phyloP scores from a whole-genome alignment of 495 filamentous ascomycete species.

The Talaromyces liani region DNA sequence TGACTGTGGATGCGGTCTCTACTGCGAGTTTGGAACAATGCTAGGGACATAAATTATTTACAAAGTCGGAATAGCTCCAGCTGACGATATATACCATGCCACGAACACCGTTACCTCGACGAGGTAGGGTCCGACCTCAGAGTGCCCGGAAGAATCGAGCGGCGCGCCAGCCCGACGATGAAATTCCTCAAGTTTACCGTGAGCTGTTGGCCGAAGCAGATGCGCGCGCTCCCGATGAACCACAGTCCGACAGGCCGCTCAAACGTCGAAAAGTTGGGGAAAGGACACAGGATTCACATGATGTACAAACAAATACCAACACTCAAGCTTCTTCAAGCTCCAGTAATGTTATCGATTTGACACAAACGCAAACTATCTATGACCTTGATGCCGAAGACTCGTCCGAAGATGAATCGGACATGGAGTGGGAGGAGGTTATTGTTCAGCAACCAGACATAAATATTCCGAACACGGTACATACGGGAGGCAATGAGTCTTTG shows the following conservation, averaged over 20 bases:
- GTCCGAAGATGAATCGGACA: conserved; percentile 50
- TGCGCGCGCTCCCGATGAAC: conserved; percentile 25
- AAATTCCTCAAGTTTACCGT: conserved; percentile 50
- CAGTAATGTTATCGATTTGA: conserved; percentile 4
- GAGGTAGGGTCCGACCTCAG: conserved; percentile 12
- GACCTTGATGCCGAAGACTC: conserved; percentile 36
- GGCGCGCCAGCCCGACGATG: conserved; percentile 11
- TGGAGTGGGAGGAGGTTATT: conserved; percentile 68
- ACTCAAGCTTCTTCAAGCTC: conserved; percentile 1
- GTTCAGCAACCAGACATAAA: conserved; percentile 30
- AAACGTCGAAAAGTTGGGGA: conserved; percentile 39
- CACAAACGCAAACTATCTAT: conserved; percentile 34
- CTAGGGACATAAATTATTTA: not conserved
- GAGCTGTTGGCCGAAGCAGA: conserved; percentile 63
- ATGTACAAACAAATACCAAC: conserved; percentile 7
- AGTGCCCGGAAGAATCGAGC: conserved; percentile 6
- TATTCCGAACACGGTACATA: conserved; percentile 10
- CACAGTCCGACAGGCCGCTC: conserved; percentile 26
- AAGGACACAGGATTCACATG: conserved; percentile 16
- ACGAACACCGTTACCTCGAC: not conserved
- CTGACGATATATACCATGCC: not conserved
- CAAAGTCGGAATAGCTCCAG: not conserved
- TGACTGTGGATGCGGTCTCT: not conserved
- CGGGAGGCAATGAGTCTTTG: conserved; percentile 33
- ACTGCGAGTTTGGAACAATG: not conserved